Percentiles rank a stretch among this genome's conserved stretches.
These are phyloP conservation scores for Nakataea oryzae DNA, from an alignment of 2,329 filamentous ascomycete species.

Conservation along the genomic window DNA sequence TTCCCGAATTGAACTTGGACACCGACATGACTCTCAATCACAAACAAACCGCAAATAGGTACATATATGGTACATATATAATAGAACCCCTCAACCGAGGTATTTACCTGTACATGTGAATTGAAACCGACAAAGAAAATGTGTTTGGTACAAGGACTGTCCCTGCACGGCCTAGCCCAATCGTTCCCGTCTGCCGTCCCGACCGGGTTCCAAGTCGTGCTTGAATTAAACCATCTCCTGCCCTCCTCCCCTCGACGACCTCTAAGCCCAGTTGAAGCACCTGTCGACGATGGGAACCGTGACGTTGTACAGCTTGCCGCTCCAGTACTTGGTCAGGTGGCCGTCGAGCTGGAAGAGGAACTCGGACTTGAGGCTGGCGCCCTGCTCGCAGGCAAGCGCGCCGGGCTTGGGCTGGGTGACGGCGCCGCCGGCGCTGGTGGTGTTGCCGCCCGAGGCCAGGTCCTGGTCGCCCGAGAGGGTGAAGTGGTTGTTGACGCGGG, in stretches of 20 bases:
- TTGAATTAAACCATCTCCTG: too few species aligned
- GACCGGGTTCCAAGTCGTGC: too few species aligned
- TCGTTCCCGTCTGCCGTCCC: too few species aligned
- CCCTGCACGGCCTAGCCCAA: too few species aligned
- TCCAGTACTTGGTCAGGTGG: constrained; percentile 17
- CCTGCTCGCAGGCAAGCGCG: constrained; percentile 11
- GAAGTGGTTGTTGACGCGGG: constrained; percentile 15
- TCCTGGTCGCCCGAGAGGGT: constrained; percentile 11
- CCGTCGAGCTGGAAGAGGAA: constrained; percentile 15
- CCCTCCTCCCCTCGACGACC: neutral
- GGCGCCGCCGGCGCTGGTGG: neutral
- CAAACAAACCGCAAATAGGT: too few species aligned
- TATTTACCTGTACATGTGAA: too few species aligned
- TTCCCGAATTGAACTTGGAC: too few species aligned
- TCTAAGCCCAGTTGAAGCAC: constrained; percentile 11
- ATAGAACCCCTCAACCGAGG: too few species aligned
- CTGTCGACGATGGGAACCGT: constrained; percentile 14
- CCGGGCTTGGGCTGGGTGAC: neutral
- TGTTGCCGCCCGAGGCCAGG: constrained; percentile 6
- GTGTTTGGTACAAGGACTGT: too few species aligned
- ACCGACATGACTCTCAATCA: too few species aligned
- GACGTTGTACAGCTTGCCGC: constrained; percentile 13
- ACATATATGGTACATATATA: too few species aligned
- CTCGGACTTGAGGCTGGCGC: constrained; percentile 14
- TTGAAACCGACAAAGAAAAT: too few species aligned